Percentiles rank a stretch among this genome's conserved stretches.
phyloP scores from a whole-genome alignment of 306 rosid species.

The Purshia tridentata region DNA sequence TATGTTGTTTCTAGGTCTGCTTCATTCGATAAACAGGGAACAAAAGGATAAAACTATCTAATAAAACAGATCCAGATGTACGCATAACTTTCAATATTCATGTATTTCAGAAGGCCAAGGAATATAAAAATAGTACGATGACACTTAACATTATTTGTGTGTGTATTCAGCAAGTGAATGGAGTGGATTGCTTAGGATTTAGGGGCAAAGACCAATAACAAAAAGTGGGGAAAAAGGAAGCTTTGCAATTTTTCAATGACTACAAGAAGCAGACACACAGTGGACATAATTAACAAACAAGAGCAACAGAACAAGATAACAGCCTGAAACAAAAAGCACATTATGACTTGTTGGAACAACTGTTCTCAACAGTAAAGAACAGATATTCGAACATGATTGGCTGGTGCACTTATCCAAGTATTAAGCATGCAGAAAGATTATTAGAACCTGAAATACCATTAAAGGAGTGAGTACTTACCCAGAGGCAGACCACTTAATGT shows the following conservation, averaged over 20 bases:
- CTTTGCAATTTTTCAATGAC: conserved; percentile 3
- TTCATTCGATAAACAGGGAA: no score
- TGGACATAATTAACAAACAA: not conserved
- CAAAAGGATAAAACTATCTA: no score
- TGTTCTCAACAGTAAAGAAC: not conserved
- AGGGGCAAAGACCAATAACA: not conserved
- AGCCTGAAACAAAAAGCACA: not conserved
- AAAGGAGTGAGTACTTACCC: conserved; percentile 48
- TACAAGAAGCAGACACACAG: not conserved
- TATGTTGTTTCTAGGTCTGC: no score
- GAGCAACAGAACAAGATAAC: not conserved
- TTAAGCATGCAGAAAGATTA: not conserved
- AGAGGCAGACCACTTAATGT: conserved; percentile 33
- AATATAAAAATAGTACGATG: no score
- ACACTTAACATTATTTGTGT: no score
- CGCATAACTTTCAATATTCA: no score
- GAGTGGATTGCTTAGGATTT: not conserved
- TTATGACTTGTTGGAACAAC: not conserved
- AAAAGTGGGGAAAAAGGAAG: not conserved
- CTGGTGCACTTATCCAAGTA: not conserved
- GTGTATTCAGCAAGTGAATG: no score
- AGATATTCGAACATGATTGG: not conserved
- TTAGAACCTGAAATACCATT: not conserved
- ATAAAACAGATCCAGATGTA: no score
- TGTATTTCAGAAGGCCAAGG: no score